Conservation (phyloP, 331 rosid genomes). For the Acacia concinna region DNA sequence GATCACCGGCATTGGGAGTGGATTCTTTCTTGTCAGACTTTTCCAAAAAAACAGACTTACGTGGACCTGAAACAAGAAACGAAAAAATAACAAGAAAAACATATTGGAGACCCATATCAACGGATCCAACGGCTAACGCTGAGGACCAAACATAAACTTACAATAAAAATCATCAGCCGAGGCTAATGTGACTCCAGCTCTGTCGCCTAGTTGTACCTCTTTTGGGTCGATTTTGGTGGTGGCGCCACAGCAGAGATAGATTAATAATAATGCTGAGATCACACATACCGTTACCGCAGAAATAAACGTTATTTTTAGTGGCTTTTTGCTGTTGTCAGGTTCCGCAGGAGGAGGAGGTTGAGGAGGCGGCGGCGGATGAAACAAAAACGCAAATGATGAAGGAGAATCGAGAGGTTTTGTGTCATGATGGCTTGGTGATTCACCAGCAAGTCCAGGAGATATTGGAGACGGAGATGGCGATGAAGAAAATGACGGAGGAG, state of each 20-base stretch:
- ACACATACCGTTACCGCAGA: constrained; percentile 36
- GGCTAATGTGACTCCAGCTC: constrained; percentile 50
- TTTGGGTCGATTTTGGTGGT: constrained; percentile 32
- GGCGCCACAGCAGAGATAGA: constrained; percentile 44
- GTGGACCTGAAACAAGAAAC: constrained; percentile 54
- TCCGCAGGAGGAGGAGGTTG: constrained; percentile 13
- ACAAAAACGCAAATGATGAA: background rate
- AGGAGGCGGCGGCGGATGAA: background rate
- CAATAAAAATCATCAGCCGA: constrained; percentile 51
- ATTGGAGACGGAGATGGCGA: background rate
- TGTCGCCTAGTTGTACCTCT: constrained; percentile 45
- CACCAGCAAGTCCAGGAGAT: background rate
- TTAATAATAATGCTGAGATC: constrained; percentile 31
- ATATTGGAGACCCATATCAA: constrained; percentile 20
- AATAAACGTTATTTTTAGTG: constrained; percentile 1
- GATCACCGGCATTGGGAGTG: constrained; percentile 14
- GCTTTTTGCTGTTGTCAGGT: background rate
- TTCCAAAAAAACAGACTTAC: constrained; percentile 46
- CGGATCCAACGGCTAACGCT: constrained; percentile 4
- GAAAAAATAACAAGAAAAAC: background rate
- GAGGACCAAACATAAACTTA: constrained; percentile 35
- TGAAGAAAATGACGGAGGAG: too few relatives aligned
- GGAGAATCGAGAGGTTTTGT: constrained; percentile 2
- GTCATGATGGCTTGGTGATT: constrained; percentile 19
- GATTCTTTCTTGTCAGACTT: constrained; percentile 38